These are phyloP conservation scores for Lichtheimia ramosa DNA, from an alignment of 371 early-diverging fungal genomes.

Conservation along the genomic window DNA sequence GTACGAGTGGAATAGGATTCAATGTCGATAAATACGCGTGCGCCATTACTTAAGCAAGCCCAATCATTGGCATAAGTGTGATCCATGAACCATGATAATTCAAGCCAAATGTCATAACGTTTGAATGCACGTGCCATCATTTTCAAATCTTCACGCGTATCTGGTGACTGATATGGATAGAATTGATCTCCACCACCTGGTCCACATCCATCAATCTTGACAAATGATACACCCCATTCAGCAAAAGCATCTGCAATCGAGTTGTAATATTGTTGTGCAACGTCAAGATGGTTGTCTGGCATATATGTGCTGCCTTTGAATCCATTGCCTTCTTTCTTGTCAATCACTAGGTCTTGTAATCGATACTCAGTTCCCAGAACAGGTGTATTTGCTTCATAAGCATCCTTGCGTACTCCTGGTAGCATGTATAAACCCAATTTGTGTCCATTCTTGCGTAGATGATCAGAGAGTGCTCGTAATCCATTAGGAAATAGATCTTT, in stretches of 20 bases:
- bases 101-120: conserved; percentile 30
- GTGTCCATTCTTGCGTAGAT: conserved; percentile 27
- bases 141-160: conserved; percentile 20
- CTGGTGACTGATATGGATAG: conserved; percentile 27
- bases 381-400: conserved; percentile 16
- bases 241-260: conserved; percentile 33
- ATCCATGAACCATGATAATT: conserved; percentile 35
- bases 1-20: conserved; percentile 28
- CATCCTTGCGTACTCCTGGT: conserved; percentile 31
- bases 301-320: conserved; percentile 31
- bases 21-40: conserved; percentile 30
- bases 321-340: conserved; percentile 21
- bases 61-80: conserved; percentile 26
- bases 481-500: conserved; percentile 30
- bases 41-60: conserved; percentile 25
- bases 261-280: conserved; percentile 27
- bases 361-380: conserved; percentile 16
- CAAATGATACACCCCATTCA: conserved; percentile 28
- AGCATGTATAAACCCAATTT: conserved; percentile 30
- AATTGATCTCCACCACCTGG: conserved; percentile 28
- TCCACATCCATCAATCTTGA: conserved; percentile 38
- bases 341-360: conserved; percentile 17
- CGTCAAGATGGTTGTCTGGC: conserved; percentile 20
- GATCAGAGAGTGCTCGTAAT: conserved; percentile 15
- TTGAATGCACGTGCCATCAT: conserved; percentile 24